Percentiles rank a stretch among this genome's conserved stretches.
These are phyloP conservation scores for Mucor lusitanicus DNA, from an alignment of 371 early-diverging fungal genomes.

Conservation along the genomic window DNA sequence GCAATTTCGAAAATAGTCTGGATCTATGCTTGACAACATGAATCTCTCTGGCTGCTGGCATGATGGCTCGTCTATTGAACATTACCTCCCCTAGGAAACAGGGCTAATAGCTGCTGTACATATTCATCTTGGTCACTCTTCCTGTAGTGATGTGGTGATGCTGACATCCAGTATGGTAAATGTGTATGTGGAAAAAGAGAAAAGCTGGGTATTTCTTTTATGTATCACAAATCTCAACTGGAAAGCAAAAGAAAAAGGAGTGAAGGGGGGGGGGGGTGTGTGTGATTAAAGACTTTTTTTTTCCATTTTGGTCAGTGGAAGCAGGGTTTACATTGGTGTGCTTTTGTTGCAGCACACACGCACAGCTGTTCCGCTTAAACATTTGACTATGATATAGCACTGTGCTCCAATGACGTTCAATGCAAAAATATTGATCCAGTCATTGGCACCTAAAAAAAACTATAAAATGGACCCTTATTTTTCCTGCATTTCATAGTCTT, in stretches of 20 bases:
- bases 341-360: not conserved
- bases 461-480: constrained; percentile 13
- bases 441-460: not conserved
- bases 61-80: not conserved
- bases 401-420: not conserved
- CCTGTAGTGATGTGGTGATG: not conserved
- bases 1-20: constrained; percentile 48
- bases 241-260: not conserved
- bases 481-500: not conserved
- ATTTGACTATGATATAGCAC: not conserved
- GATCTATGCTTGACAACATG: constrained; percentile 26
- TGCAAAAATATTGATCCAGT: constrained; percentile 1
- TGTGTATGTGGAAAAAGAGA: not conserved
- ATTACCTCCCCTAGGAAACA: constrained; percentile 45
- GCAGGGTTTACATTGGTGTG: not conserved
- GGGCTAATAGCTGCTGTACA: constrained; percentile 23
- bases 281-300: not conserved
- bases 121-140: constrained; percentile 2
- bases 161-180: not conserved
- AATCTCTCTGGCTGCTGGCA: not conserved
- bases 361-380: not conserved
- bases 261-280: not conserved
- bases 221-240: not conserved
- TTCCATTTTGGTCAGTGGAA: not conserved
- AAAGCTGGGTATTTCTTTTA: not conserved